phyloP scores from a whole-genome alignment of 257 asterid genomes.

The Nicotiana otophora region DNA sequence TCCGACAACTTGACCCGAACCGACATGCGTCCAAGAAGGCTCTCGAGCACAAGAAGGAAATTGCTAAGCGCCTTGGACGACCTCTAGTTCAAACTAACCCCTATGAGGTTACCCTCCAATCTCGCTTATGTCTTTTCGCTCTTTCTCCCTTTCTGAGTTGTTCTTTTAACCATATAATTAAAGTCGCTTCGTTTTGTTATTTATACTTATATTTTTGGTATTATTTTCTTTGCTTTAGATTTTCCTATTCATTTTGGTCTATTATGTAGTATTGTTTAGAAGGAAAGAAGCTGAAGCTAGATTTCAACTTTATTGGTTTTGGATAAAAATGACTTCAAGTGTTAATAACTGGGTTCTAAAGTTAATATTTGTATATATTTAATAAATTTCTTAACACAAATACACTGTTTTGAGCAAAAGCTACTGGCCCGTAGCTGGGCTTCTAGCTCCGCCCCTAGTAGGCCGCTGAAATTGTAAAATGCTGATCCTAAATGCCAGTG shows the following conservation, averaged over 20 bases:
- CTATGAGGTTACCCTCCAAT: conserved; percentile 56
- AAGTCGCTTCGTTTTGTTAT: neutral
- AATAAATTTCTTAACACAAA: too few species aligned
- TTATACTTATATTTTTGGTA: neutral
- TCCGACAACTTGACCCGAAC: conserved; percentile 72
- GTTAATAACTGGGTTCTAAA: too few species aligned
- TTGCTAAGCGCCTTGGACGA: conserved; percentile 84
- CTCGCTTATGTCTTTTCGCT: neutral
- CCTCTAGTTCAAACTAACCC: conserved; percentile 72
- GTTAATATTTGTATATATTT: too few species aligned
- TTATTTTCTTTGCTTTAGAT: neutral
- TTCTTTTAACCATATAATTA: neutral
- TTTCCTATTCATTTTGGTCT: neutral
- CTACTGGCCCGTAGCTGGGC: too few species aligned
- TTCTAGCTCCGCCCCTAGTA: too few species aligned
- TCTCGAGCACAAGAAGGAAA: conserved; percentile 76
- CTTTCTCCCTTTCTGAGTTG: neutral
- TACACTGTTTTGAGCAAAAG: too few species aligned
- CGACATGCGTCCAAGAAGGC: conserved; percentile 78
- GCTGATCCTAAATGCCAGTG: neutral
- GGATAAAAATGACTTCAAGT: too few species aligned
- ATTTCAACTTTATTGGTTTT: too few species aligned
- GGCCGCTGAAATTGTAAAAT: neutral
- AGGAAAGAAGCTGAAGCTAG: neutral
- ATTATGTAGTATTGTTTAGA: neutral